Base-by-base conservation (phyloP, 179 eudicot genomes). In the Actinidia chinensis region DNA sequence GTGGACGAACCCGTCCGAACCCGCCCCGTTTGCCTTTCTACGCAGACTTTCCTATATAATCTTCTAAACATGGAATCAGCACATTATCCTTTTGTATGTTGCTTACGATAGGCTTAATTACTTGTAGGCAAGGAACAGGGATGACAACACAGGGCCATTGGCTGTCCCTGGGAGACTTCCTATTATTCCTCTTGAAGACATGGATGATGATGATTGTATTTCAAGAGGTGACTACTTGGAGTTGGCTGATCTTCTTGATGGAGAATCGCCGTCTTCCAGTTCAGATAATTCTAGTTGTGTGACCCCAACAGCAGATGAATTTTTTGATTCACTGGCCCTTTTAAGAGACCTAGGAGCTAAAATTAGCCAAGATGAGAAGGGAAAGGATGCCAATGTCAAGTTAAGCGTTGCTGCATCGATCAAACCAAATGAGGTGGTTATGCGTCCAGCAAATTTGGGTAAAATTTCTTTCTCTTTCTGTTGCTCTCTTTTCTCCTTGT, bases 221-320 rank as follows among this genome's bases (percentile, higher is more conserved):
- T 68, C 56, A 13, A 69, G 70, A 47, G 91, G 84, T 43, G 93
- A 88, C 80, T 90, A 28, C 82, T 79, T 90, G 89, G 91, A 84
- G 83, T 76, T 90, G 75, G 69, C 78, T 71, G 93, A 90, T 80
- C 89, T 90, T 69, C 78, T 17, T 40, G 83, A 79, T 71, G 78
- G 78, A 23, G 69, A 46, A 61, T 85, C 90, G 36, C 79, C 48
- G 44, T 69, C 84, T 67, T 85, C 87, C 55, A 86, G 82, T 73
- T 86, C 90, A 9, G 88, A 72, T 65, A 83, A 81, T 73, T 75
- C 90, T n/a, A 87, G 93, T 68, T 81, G 86, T 73, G 50, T 77
- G 33, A 78, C 89, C 18, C 28, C 76, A 69, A 25, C 83, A 71
- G 86, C 90, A 0, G 91, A 88, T 40, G 88, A 88, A 66, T 78